Percentiles rank a stretch among this genome's conserved stretches.
Conservation (phyloP, 1,284 basidiomycete species). For the Entoloma clypeatum region DNA sequence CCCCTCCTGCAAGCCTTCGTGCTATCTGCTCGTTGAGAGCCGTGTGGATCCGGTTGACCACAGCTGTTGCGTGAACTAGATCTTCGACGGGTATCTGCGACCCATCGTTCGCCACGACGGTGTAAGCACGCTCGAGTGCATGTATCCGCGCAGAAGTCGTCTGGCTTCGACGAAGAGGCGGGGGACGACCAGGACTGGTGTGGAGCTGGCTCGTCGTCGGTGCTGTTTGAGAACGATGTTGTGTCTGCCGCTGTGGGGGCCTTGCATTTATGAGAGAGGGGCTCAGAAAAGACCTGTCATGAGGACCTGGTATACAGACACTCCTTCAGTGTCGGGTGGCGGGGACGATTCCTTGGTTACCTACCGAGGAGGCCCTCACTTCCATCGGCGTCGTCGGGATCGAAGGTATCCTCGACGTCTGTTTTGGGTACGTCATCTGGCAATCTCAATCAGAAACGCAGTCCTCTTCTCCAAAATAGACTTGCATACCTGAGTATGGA, state of each 20-base stretch:
- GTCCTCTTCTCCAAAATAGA: background rate
- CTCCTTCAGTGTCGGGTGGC: background rate
- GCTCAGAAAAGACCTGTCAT: slow-evolving; percentile 2
- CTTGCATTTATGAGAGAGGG: background rate
- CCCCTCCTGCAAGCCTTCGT: slow-evolving; percentile 23
- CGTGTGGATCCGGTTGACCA: slow-evolving; percentile 35
- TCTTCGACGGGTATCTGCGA: slow-evolving; percentile 39
- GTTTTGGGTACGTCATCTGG: slow-evolving; percentile 14
- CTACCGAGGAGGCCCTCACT: slow-evolving; percentile 10
- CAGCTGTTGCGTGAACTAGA: slow-evolving; percentile 32
- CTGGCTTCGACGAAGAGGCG: slow-evolving; percentile 24
- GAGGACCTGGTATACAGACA: slow-evolving; percentile 1
- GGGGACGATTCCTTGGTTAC: background rate
- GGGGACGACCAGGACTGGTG: slow-evolving; percentile 12
- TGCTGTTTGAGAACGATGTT: slow-evolving; percentile 13
- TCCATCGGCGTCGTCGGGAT: background rate
- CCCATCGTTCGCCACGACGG: slow-evolving; percentile 27
- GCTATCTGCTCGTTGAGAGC: slow-evolving; percentile 35
- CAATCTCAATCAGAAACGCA: background rate
- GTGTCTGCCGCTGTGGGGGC: background rate
- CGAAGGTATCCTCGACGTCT: slow-evolving; percentile 8
- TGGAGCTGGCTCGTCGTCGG: slow-evolving; percentile 4
- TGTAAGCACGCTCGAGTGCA: slow-evolving; percentile 32
- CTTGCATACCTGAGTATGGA: slow-evolving; percentile 10
- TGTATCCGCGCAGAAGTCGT: slow-evolving; percentile 32